Conservation (phyloP, 1,284 basidiomycete genomes). For the Irpex sp. region DNA sequence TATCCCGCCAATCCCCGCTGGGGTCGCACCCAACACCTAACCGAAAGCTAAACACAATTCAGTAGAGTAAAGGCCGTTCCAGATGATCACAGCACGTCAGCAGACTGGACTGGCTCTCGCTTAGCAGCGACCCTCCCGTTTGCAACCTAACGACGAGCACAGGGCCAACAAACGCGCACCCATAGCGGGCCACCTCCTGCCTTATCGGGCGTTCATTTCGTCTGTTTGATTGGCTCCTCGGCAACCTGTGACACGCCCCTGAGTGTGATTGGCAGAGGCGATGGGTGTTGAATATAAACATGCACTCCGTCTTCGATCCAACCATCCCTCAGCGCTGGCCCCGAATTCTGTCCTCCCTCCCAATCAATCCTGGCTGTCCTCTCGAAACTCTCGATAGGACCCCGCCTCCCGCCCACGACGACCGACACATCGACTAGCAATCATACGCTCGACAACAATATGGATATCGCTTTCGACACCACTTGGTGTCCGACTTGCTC, state of each 20-base stretch:
- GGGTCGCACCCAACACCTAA: too few species aligned
- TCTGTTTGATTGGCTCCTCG: not conserved
- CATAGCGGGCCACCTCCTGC: not conserved
- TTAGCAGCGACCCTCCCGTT: not conserved
- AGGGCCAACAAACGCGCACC: not conserved
- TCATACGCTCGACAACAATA: conserved; percentile 5
- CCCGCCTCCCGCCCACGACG: not conserved
- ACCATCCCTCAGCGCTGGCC: conserved; percentile 1
- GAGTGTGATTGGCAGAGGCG: not conserved
- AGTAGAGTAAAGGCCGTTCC: not conserved
- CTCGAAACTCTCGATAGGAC: too few species aligned
- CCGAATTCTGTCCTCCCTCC: not conserved
- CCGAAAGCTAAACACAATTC: not conserved
- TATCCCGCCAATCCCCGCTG: too few species aligned
- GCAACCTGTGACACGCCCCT: not conserved
- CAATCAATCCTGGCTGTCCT: not conserved
- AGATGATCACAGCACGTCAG: too few species aligned
- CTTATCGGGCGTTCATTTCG: not conserved
- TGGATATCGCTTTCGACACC: conserved; percentile 54
- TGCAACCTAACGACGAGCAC: not conserved
- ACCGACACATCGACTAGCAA: not conserved
- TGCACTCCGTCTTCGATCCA: not conserved
- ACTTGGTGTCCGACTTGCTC: conserved; percentile 75
- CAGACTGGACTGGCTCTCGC: not conserved
- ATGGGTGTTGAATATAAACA: not conserved